Evolutionary conservation across 2,329 filamentous ascomycete genomes (phyloP), one percentile per base, ranked within the genome.

Genomic region (Zymoseptoria passerinii): DNA sequence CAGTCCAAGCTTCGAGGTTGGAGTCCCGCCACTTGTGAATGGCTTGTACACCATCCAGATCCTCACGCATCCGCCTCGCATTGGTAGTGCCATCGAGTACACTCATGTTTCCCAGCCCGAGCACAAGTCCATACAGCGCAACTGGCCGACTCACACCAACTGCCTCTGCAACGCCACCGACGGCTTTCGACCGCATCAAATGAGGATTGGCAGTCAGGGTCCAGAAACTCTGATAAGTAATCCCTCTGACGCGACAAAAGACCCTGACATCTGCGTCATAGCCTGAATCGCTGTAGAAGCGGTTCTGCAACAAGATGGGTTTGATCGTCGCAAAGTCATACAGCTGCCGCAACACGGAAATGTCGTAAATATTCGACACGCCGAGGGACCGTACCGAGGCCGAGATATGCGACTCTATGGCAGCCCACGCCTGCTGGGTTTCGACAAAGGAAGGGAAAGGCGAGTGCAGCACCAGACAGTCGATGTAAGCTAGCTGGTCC

Each of bases 301-400:
- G 81, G 68, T 94, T 92, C 74, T 94, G 89, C 4, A 92, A 85
- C 1, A 91, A 80, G 1, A 80, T 77, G 0, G 82, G 83, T 63
- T 80, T 81, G 64, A 83, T 68, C 0, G 66, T 73, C 3, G 76
- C 75, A 18, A 74, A 66, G 3, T 76, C 67, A 59, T 78, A 77
- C 0, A 91, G 73, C 4, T 74, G 72, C 55, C 79, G 70, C 0
- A 94, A 77, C 1, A 83, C 72, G 0, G 77, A 70, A 1, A 87
- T 73, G 35, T 64, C 49, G n/a, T 78, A 75, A n/a, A 82, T 81
- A 71, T 94, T 94, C 56, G 87, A 90, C 57, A 94, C 86, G 48
- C 90, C 90, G 7, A 94, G 76, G 28, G 83, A 78, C 48, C 83
- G 83, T 62, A 92, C 83, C 50, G 71, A 72, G 64, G 79, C 69